phyloP scores from a whole-genome alignment of 305 asterid species.

The Fraxinus ornus region DNA sequence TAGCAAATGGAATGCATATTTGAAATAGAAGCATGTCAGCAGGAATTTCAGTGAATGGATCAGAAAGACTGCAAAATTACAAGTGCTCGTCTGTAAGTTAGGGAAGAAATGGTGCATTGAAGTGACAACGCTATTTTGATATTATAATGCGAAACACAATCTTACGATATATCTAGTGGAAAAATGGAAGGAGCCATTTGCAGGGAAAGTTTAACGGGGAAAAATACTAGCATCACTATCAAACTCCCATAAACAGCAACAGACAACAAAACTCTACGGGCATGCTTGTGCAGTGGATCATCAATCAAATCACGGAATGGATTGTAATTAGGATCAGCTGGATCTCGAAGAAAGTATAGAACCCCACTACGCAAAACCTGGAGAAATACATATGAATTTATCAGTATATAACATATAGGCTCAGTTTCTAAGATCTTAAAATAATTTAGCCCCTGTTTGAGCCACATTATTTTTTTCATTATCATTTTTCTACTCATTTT shows the following conservation, averaged over 20 bases:
- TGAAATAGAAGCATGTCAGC: constrained; percentile 97
- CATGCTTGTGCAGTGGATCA: constrained; percentile 99
- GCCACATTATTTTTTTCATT: too few relatives aligned
- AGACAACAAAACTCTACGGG: constrained; percentile 92
- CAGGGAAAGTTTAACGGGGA: constrained; percentile 98
- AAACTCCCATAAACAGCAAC: constrained; percentile 96
- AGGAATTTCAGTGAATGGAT: constrained; percentile 97
- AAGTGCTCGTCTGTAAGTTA: neutral
- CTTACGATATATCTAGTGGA: constrained; percentile 97
- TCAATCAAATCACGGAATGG: constrained; percentile 98
- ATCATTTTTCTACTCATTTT: too few relatives aligned
- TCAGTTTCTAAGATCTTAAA: neutral
- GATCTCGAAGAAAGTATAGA: constrained; percentile 94
- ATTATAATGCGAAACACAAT: constrained; percentile 15
- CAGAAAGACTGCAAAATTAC: constrained; percentile 70
- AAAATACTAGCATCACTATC: constrained; percentile 93
- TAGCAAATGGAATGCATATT: constrained; percentile 97
- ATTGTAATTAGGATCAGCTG: constrained; percentile 98
- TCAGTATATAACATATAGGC: neutral
- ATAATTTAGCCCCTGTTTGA: neutral
- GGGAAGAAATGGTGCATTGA: constrained; percentile 3
- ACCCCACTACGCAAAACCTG: constrained; percentile 91
- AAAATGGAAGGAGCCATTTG: constrained; percentile 81
- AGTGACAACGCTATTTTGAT: neutral
- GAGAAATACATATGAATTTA: constrained; percentile 21